Base-by-base conservation (phyloP, 257 asterid genomes). In the Nicotiana knightiana region DNA sequence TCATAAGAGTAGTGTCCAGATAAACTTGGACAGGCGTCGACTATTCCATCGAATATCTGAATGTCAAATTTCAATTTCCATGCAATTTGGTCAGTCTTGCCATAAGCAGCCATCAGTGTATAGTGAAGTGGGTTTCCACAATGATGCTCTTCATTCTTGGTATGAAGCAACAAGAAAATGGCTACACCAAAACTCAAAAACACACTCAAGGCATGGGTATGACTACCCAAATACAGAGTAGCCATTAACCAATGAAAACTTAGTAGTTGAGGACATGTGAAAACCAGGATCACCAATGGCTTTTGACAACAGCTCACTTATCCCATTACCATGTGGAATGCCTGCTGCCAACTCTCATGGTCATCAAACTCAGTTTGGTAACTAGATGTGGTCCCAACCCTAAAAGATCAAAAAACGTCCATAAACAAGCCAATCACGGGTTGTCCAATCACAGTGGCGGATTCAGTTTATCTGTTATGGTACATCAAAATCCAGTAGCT, bases 281-380 rank as follows among this genome's bases (percentile, higher is more conserved):
- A 71, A 71, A 0, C 39, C 48, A 12, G 24, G 32, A 48, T 26
- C 24, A 48, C 79, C 62, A 26, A 26, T 73, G 26, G 79, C 16
- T 73, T 65, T 18, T 54, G 71, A 30, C 64, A 83, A 59, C 82
- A 39, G 37, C 75, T 77, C 83, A 35, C 24, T 39, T 51, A 83
- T 78, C 35, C 83, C 76, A 48, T 67, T 32, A 67, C 75, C 66
- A 67, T 67, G 86, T 79, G 86, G 67, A 78, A 79, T 48, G 55
- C 35, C 9, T 77, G 79, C 79, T 64, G 79, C 71, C 82, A 83
- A 65, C 63, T 48, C 62, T 73, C 62, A 54, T 26, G 54, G n/a
- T 37, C 16, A 54, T 77, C 82, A 16, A 43, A 46, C 64, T 83
- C 58, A 55, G 3, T 66, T 66, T 67, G 81, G 76, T 64, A 63